Evolutionary conservation across 1,139 yeast genomes (phyloP).

Genomic region (Debaryomycetaceae sp.): DNA sequence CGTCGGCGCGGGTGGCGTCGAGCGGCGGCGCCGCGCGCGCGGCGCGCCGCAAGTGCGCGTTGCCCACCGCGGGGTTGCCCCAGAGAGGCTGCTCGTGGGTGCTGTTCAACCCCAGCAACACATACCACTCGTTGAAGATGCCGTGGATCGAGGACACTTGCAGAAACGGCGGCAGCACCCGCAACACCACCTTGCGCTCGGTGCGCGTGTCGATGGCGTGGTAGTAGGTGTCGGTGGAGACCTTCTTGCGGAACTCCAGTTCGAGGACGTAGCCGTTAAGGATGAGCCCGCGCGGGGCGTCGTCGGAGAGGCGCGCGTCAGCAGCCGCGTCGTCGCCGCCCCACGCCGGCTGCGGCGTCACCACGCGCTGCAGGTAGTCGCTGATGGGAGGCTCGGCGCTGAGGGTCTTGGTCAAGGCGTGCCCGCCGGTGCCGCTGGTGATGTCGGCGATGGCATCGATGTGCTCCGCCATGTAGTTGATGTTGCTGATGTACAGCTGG

Average conservation of each 20-base stretch:
- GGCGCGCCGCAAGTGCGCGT: constrained; percentile 13
- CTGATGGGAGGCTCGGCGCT: constrained; percentile 10
- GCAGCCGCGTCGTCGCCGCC: too few species aligned
- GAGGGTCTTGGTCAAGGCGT: constrained; percentile 4
- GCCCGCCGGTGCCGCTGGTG: constrained; percentile 14
- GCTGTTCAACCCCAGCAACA: constrained; percentile 22
- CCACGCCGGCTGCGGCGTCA: constrained; percentile 9
- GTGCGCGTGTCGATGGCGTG: constrained; percentile 15
- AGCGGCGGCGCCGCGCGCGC: constrained; percentile 6
- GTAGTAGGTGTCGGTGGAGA: constrained; percentile 14
- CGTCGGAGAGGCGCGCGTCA: neutral
- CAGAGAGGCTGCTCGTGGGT: constrained; percentile 16
- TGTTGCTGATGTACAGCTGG: constrained; percentile 24
- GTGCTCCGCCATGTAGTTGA: constrained; percentile 22
- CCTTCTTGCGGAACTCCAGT: constrained; percentile 12
- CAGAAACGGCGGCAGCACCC: constrained; percentile 23
- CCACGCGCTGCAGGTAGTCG: constrained; percentile 13
- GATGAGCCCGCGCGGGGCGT: constrained; percentile 14
- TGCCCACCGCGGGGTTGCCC: constrained; percentile 16
- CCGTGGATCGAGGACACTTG: constrained; percentile 19
- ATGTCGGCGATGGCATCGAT: constrained; percentile 11
- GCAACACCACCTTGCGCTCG: constrained; percentile 17
- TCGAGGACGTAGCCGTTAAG: constrained; percentile 21
- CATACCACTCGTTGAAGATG: constrained; percentile 33
- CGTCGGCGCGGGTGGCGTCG: constrained; percentile 5